These are phyloP conservation scores for Fusarium brachygibbosum DNA, from an alignment of 2,329 filamentous ascomycete species.

Conservation along the genomic window DNA sequence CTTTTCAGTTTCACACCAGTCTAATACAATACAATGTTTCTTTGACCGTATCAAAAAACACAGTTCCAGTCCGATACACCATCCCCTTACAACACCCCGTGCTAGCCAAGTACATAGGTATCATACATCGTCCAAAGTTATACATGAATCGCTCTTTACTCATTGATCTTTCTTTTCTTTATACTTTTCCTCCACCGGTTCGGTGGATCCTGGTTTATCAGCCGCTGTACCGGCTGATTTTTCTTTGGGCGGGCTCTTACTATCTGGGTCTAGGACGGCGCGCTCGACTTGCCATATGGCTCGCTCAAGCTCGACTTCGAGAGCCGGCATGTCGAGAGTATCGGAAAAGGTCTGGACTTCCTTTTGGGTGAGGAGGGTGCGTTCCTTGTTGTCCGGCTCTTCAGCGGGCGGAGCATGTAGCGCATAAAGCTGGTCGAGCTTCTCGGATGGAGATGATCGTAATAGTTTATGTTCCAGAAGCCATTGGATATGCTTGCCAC, in stretches of 20 bases:
- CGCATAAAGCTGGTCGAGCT: constrained; percentile 81
- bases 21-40: constrained; percentile 36
- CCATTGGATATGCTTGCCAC: constrained; percentile 87
- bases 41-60: constrained; percentile 9
- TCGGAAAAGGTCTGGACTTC: constrained; percentile 71
- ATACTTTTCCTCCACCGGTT: constrained; percentile 33
- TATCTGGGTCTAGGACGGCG: constrained; percentile 58
- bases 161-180: constrained; percentile 41
- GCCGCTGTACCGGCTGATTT: constrained; percentile 31
- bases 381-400: constrained; percentile 49
- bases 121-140: constrained; percentile 46
- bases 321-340: constrained; percentile 75
- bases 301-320: constrained; percentile 79
- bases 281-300: constrained; percentile 80
- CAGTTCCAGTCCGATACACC: constrained; percentile 11
- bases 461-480: constrained; percentile 81
- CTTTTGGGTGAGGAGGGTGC: constrained; percentile 62
- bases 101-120: constrained; percentile 33
- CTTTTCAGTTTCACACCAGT: constrained; percentile 30
- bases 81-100: constrained; percentile 1
- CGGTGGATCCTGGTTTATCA: constrained; percentile 28
- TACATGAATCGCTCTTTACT: constrained; percentile 21
- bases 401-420: constrained; percentile 53
- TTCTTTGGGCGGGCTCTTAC: constrained; percentile 25
- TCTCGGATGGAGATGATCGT: constrained; percentile 72